Percentiles rank a stretch among this genome's conserved stretches.
phyloP scores from a whole-genome alignment of 805 yeast species.

The Soucietia sequanensis region DNA sequence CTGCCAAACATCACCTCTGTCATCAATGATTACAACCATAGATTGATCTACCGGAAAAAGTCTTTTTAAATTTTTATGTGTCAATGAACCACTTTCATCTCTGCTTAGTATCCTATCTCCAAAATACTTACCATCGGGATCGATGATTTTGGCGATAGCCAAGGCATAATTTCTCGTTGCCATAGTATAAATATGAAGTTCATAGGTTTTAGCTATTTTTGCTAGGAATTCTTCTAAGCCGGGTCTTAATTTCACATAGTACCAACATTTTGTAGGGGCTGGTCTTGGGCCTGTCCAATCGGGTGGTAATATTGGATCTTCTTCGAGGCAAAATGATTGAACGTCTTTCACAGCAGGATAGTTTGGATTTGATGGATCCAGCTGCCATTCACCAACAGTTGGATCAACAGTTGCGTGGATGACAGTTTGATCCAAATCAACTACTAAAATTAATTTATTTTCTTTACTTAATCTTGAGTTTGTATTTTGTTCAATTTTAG shows the following conservation, averaged over 20 bases:
- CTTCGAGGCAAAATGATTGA: conserved; percentile 70
- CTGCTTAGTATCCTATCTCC: conserved; percentile 90
- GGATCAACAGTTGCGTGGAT: conserved; percentile 98
- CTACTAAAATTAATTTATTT: conserved; percentile 80
- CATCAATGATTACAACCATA: conserved; percentile 95
- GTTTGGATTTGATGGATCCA: conserved; percentile 81
- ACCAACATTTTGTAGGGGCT: conserved; percentile 69
- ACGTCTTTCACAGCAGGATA: conserved; percentile 84
- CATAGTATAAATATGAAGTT: conserved; percentile 96
- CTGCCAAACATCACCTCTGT: conserved; percentile 98
- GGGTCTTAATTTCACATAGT: conserved; percentile 90
- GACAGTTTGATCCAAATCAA: conserved; percentile 95
- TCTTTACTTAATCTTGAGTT: conserved; percentile 59
- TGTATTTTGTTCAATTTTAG: conserved; percentile 69
- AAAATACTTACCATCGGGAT: conserved; percentile 82
- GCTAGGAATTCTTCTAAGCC: conserved; percentile 75
- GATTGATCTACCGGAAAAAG: conserved; percentile 94
- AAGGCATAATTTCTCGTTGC: conserved; percentile 93
- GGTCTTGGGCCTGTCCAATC: conserved; percentile 61
- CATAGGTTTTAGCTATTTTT: conserved; percentile 63
- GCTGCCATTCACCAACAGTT: conserved; percentile 94
- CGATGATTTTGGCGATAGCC: conserved; percentile 85
- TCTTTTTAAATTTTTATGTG: conserved; percentile 84
- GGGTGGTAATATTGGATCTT: conserved; percentile 60
- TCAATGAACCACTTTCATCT: conserved; percentile 90